Conservation (phyloP, 352 stramenopile genomes). For the Phytophthora meadii region DNA sequence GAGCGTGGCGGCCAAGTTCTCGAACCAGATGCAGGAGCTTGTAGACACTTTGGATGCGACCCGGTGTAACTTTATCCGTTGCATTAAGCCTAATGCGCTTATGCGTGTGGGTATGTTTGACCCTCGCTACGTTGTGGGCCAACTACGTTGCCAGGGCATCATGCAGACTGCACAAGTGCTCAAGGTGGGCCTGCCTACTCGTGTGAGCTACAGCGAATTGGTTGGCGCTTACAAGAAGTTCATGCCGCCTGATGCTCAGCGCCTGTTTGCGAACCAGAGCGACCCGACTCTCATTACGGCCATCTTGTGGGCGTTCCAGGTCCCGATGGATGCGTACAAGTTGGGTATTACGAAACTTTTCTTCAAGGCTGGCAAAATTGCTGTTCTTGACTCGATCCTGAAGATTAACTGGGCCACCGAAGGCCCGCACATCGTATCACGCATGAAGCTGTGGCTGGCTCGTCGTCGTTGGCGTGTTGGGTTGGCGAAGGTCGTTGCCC, state of each 20-base stretch:
- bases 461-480: slow-evolving; percentile 85
- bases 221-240: slow-evolving; percentile 86
- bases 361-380: slow-evolving; percentile 93
- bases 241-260: slow-evolving; percentile 70
- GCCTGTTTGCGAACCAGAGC: slow-evolving; percentile 83
- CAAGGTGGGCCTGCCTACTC: slow-evolving; percentile 90
- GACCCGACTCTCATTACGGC: slow-evolving; percentile 87
- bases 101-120: slow-evolving; percentile 87
- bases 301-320: slow-evolving; percentile 91
- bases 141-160: slow-evolving; percentile 91
- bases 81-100: slow-evolving; percentile 91
- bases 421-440: slow-evolving; percentile 84
- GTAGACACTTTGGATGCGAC: slow-evolving; percentile 87
- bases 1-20: slow-evolving; percentile 85
- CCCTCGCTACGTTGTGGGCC: slow-evolving; percentile 86
- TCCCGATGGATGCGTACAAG: slow-evolving; percentile 86
- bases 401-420: slow-evolving; percentile 91
- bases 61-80: slow-evolving; percentile 90
- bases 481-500: slow-evolving; percentile 78
- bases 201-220: slow-evolving; percentile 91
- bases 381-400: slow-evolving; percentile 87
- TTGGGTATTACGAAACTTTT: slow-evolving; percentile 91
- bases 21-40: slow-evolving; percentile 88
- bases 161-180: slow-evolving; percentile 91
- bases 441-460: slow-evolving; percentile 85